Evolutionary conservation across 2,329 filamentous ascomycete genomes (phyloP).

Genomic region (Pestalotiopsis sp.): DNA sequence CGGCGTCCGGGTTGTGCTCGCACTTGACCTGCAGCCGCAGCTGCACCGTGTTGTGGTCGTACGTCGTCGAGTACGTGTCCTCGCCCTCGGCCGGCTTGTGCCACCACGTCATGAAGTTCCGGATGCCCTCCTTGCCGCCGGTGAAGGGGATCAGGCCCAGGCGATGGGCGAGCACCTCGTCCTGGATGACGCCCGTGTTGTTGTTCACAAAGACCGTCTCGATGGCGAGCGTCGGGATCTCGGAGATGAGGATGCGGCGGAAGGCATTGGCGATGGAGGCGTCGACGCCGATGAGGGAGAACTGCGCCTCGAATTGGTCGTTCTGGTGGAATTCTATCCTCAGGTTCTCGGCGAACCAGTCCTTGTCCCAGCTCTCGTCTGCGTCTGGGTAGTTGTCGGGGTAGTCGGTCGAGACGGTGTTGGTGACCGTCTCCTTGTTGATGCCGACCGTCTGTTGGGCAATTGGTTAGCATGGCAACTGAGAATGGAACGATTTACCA

Average conservation of each 20-base stretch:
- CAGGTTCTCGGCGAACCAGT: conserved; percentile 72
- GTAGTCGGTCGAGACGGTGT: conserved; percentile 89
- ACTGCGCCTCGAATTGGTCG: conserved; percentile 74
- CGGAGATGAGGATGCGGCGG: conserved; percentile 91
- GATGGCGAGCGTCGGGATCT: conserved; percentile 92
- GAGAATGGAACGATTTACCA: not conserved
- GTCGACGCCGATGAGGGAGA: conserved; percentile 90
- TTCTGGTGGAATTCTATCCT: conserved; percentile 84
- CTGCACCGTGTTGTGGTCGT: conserved; percentile 86
- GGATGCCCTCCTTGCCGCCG: conserved; percentile 75
- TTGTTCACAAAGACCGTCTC: conserved; percentile 92
- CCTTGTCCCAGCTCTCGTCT: conserved; percentile 77
- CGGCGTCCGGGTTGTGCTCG: conserved; percentile 74
- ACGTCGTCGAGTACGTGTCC: conserved; percentile 60
- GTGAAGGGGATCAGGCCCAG: conserved; percentile 89
- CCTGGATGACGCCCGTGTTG: conserved; percentile 97
- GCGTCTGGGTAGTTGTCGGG: conserved; percentile 90
- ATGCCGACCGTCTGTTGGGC: conserved; percentile 74
- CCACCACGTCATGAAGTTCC: conserved; percentile 80
- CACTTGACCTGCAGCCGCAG: conserved; percentile 79
- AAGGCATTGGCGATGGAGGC: conserved; percentile 96
- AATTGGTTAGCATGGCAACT: conserved; percentile 18
- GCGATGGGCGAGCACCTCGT: conserved; percentile 91
- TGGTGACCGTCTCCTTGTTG: conserved; percentile 86
- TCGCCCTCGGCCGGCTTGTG: conserved; percentile 68